Evolutionary conservation across 306 rosid species (phyloP).

Genomic region (Castanea crenata): DNA sequence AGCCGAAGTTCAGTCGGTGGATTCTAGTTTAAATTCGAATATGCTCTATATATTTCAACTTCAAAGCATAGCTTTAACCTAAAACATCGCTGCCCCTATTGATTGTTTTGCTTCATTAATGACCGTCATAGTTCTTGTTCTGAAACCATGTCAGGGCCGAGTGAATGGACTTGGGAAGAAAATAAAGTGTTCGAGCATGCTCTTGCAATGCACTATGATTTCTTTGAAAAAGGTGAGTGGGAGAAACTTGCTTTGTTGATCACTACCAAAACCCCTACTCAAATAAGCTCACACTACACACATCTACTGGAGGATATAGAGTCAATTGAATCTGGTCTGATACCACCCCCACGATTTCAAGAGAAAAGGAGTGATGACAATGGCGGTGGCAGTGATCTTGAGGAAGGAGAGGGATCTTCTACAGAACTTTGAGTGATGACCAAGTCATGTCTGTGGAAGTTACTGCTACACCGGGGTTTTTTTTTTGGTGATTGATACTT

Average conservation of each 20-base stretch:
- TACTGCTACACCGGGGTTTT: no score
- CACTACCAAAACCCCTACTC: background rate
- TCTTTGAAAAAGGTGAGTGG: background rate
- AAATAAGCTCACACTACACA: background rate
- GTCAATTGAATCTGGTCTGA: background rate
- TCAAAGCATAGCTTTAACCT: no score
- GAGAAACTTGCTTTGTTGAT: background rate
- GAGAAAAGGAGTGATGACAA: background rate
- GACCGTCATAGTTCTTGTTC: no score
- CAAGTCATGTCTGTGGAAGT: no score
- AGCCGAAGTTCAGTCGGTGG: no score
- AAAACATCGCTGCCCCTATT: no score
- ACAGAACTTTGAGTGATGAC: background rate
- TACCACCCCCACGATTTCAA: background rate
- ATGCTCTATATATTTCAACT: no score
- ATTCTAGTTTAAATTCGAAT: no score
- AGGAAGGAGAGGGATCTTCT: background rate
- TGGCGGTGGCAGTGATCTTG: background rate
- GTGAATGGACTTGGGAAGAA: background rate
- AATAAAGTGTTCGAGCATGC: background rate
- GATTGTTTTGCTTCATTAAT: no score
- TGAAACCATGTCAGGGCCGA: background rate
- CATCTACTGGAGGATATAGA: background rate
- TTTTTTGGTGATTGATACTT: no score
- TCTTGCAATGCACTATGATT: background rate